Percentiles rank a stretch among this genome's conserved stretches.
Evolutionary conservation across 2,329 filamentous ascomycete species (phyloP).

Genomic region (Fusarium sp.): DNA sequence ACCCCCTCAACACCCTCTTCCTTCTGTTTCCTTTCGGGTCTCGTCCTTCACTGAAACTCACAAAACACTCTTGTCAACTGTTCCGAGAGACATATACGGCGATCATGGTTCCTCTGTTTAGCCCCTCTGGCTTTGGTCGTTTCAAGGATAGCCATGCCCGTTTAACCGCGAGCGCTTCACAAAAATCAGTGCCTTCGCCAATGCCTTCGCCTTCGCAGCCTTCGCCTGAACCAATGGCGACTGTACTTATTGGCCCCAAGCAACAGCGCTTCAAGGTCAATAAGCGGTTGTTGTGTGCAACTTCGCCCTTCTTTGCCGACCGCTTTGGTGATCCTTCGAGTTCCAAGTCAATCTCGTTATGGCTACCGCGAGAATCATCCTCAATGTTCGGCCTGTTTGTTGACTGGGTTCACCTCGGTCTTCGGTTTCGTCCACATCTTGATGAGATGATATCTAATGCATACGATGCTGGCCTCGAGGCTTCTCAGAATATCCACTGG

Average conservation of each 20-base stretch:
- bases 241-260: slow-evolving; percentile 55
- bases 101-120: slow-evolving; percentile 40
- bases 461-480: slow-evolving; percentile 41
- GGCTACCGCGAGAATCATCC: slow-evolving; percentile 58
- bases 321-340: slow-evolving; percentile 51
- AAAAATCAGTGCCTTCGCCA: slow-evolving; percentile 38
- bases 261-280: slow-evolving; percentile 54
- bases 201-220: slow-evolving; percentile 32
- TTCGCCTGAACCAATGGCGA: slow-evolving; percentile 43
- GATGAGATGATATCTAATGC: slow-evolving; percentile 51
- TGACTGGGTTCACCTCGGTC: slow-evolving; percentile 60
- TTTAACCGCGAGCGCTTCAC: slow-evolving; percentile 20
- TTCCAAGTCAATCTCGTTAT: slow-evolving; percentile 46
- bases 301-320: slow-evolving; percentile 59
- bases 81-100: slow-evolving; percentile 4
- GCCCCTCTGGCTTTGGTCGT: slow-evolving; percentile 35
- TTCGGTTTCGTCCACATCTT: slow-evolving; percentile 54
- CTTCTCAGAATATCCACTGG: slow-evolving; percentile 60
- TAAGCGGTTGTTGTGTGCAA: slow-evolving; percentile 56
- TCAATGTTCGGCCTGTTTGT: slow-evolving; percentile 64
- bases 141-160: slow-evolving; percentile 28
- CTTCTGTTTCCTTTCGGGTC: slow-evolving; percentile 27
- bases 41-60: slow-evolving; percentile 23
- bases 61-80: slow-evolving; percentile 7
- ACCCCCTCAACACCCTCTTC: slow-evolving; percentile 23